A percentile compares a stretch with the other conserved stretches of the same genome.
These are phyloP conservation scores for Colletotrichum chrysophilum DNA, from an alignment of 2,329 filamentous ascomycete species.

Conservation along the genomic window DNA sequence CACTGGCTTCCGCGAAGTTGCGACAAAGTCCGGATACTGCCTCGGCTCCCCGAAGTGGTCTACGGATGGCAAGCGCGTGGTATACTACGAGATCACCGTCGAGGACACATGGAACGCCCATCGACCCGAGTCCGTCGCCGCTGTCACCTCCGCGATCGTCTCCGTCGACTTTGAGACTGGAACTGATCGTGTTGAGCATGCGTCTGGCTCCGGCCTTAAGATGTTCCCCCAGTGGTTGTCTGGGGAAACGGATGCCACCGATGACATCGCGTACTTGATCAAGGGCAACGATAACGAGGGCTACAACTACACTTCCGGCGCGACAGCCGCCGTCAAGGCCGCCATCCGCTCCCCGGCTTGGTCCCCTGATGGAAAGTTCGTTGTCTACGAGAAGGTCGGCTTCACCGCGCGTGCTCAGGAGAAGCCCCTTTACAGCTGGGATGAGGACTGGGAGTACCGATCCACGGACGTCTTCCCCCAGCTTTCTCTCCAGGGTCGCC, in stretches of 20 bases:
- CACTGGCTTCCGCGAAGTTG: neutral
- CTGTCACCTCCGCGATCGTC: constrained; percentile 3
- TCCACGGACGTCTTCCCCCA: constrained; percentile 11
- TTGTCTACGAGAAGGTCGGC: constrained; percentile 10
- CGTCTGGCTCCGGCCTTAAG: neutral
- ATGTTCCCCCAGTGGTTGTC: constrained; percentile 8
- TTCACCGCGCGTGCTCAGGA: constrained; percentile 10
- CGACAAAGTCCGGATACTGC: neutral
- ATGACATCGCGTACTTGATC: constrained; percentile 5
- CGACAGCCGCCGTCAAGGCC: neutral
- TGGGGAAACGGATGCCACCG: neutral
- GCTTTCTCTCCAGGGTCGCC: constrained; percentile 5
- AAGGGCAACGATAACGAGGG: constrained; percentile 9
- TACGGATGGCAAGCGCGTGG: neutral
- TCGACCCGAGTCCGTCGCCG: constrained; percentile 3
- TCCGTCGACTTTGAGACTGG: constrained; percentile 11
- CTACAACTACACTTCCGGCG: neutral
- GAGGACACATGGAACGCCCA: constrained; percentile 12
- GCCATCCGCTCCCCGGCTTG: constrained; percentile 8
- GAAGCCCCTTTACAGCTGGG: constrained; percentile 9
- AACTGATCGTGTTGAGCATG: neutral
- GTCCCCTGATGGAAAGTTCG: constrained; percentile 10
- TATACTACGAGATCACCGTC: constrained; percentile 6
- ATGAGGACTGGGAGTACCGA: constrained; percentile 15
- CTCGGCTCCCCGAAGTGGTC: constrained; percentile 8